Conservation (phyloP, 2,329 filamentous ascomycete species). For the Fusarium sp. region DNA sequence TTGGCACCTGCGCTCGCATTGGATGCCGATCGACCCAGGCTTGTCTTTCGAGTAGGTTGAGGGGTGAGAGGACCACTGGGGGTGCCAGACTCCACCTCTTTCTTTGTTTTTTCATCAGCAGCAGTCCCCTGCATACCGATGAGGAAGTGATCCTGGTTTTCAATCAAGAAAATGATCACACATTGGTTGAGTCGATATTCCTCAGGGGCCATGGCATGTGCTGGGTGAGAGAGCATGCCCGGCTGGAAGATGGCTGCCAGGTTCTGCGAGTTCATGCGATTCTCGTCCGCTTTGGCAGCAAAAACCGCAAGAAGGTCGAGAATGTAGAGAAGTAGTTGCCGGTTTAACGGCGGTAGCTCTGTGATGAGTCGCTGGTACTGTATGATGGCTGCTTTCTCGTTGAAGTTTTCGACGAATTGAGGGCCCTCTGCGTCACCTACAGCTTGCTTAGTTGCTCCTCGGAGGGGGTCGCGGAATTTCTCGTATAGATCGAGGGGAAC, state of each 20-base stretch:
- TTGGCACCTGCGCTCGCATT: slow-evolving; percentile 91
- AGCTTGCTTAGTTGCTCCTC: slow-evolving; percentile 77
- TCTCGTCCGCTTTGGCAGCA: slow-evolving; percentile 94
- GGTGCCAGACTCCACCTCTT: slow-evolving; percentile 77
- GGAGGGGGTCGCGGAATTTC: slow-evolving; percentile 86
- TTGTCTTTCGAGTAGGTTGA: slow-evolving; percentile 65
- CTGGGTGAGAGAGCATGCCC: slow-evolving; percentile 92
- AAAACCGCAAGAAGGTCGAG: slow-evolving; percentile 96
- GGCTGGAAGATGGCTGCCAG: slow-evolving; percentile 97
- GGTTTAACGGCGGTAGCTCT: slow-evolving; percentile 90
- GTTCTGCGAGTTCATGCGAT: slow-evolving; percentile 96
- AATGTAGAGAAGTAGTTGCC: slow-evolving; percentile 94
- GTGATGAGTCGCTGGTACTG: slow-evolving; percentile 93
- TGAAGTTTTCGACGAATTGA: slow-evolving; percentile 74
- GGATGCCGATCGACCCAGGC: slow-evolving; percentile 75
- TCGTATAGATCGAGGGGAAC: slow-evolving; percentile 95
- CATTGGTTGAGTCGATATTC: slow-evolving; percentile 97
- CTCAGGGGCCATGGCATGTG: slow-evolving; percentile 93
- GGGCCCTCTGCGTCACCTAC: slow-evolving; percentile 76
- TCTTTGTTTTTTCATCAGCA: slow-evolving; percentile 83
- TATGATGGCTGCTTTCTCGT: slow-evolving; percentile 78
- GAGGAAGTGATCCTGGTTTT: slow-evolving; percentile 98
- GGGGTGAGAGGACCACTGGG: slow-evolving; percentile 61
- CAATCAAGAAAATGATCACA: slow-evolving; percentile 96
- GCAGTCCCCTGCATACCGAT: slow-evolving; percentile 99